Base-by-base conservation (phyloP, 306 rosid genomes). In the Lathyrus tuberosus region DNA sequence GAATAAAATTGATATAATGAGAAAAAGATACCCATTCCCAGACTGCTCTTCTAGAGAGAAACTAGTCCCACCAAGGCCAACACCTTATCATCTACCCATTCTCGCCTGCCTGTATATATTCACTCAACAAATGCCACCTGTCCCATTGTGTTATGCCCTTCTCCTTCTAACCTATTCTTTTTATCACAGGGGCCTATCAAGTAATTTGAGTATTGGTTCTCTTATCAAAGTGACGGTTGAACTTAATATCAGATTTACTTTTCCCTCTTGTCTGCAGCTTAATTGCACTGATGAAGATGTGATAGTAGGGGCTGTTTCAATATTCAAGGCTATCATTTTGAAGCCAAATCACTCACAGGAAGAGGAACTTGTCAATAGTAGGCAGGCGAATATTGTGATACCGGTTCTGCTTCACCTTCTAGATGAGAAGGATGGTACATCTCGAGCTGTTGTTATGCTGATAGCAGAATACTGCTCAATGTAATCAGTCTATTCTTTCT, bases 381-480 rank as follows among this genome's bases (percentile, higher is more conserved):
- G 82, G 67, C 83, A 82, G 78, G 84, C 69, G 65, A 91, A 88
- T 70, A 64, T 54, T 70, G 84, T 88, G 58, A 78, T 90, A 2
- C 88, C 90, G 17, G 61, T 81, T 79, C 71, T 93, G 76, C 88
- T 93, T 76, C 79, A 78, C 70, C 85, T 93, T 82, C 86, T 93
- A 6, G 91, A 90, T 58, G 98, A 93, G 86, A 88, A 67, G 71
- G 98, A 90, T 78, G 87, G 88, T 57, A 75, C 88, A 3, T 81
- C 96, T 58, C 85, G 89, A 79, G 97, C 98, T 78, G 97, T 86
- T 72, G 87, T 84, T 57, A 71, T 78, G 88, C 91, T 93, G 70
- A 78, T 90, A 60, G 96, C 92, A 28, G 97, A 90, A 76, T 93
- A 83, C 76, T 93, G 91, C 85, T 78, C 84, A 78, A 83, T 82